Percentiles rank a stretch among this genome's conserved stretches.
phyloP scores from a whole-genome alignment of 164 flowering plant species.

The Cinnamomum chago region DNA sequence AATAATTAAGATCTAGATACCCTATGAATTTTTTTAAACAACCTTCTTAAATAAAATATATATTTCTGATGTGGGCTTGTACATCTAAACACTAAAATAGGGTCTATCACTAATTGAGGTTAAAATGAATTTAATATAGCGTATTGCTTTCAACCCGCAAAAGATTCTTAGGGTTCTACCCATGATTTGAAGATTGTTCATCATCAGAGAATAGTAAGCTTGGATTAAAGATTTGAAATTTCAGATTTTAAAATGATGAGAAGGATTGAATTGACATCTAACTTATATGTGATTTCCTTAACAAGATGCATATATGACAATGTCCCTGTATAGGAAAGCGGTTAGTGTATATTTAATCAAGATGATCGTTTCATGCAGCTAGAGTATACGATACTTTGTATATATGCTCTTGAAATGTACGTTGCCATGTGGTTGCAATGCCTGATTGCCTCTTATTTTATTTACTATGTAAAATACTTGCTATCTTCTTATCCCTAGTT shows the following conservation, averaged over 20 bases:
- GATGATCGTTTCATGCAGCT: no score
- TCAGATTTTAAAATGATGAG: neutral
- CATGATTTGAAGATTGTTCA: neutral
- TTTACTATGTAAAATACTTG: no score
- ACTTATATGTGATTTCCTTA: neutral
- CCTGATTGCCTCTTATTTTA: no score
- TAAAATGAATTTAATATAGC: neutral
- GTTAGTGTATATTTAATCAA: no score
- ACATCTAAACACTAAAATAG: no score
- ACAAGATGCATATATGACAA: neutral
- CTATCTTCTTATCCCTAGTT: no score
- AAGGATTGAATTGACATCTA: neutral
- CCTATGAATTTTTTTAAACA: neutral
- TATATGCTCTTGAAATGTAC: no score
- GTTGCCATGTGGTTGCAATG: no score
- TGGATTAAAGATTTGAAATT: no score
- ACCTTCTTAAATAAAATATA: neutral
- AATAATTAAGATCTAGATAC: constrained; percentile 12
- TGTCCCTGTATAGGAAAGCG: no score
- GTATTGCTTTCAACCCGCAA: neutral
- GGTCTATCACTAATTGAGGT: no score
- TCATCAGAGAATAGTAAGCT: neutral
- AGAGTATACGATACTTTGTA: no score
- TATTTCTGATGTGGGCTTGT: neutral
- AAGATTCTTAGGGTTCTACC: neutral